Percentiles rank a stretch among this genome's conserved stretches.
Evolutionary conservation across 768 basidiomycete genomes (phyloP).

Genomic region (Mycena kentingensis): DNA sequence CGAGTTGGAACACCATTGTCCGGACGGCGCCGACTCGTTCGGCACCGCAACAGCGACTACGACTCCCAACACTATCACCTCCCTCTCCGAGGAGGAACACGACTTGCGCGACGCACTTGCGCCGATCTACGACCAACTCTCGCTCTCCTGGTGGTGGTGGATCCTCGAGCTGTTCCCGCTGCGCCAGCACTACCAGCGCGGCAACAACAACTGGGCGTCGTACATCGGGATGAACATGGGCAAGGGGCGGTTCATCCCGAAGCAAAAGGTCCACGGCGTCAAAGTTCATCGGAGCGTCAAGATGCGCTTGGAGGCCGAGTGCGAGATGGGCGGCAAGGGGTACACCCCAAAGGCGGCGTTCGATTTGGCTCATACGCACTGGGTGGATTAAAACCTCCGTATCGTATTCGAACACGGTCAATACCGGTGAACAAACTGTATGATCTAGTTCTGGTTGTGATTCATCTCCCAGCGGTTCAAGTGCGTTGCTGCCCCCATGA

Average conservation of each 20-base stretch:
- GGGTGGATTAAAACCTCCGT: too few relatives aligned
- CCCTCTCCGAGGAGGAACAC: constrained; percentile 45
- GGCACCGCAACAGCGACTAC: too few relatives aligned
- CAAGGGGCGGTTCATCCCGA: constrained; percentile 31
- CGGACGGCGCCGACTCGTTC: too few relatives aligned
- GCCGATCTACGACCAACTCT: constrained; percentile 52
- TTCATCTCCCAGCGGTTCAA: too few relatives aligned
- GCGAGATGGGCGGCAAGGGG: too few relatives aligned
- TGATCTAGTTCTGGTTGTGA: too few relatives aligned
- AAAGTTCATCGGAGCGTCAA: constrained; percentile 40
- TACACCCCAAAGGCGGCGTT: too few relatives aligned
- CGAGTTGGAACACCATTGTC: too few relatives aligned
- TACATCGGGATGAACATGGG: constrained; percentile 30
- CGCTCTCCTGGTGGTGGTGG: constrained; percentile 47
- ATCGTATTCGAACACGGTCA: too few relatives aligned
- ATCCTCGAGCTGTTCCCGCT: constrained; percentile 19
- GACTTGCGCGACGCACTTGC: constrained; percentile 52
- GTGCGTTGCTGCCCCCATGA: too few relatives aligned
- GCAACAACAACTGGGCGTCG: constrained; percentile 18
- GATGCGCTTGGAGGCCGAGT: constrained; percentile 41
- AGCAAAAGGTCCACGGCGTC: constrained; percentile 24
- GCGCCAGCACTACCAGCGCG: constrained; percentile 20
- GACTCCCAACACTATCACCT: constrained; percentile 4
- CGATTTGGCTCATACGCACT: too few relatives aligned
- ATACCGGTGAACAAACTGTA: too few relatives aligned